Evolutionary conservation across 257 asterid genomes (phyloP).

Genomic region (Nicotiana tomentosiformis): DNA sequence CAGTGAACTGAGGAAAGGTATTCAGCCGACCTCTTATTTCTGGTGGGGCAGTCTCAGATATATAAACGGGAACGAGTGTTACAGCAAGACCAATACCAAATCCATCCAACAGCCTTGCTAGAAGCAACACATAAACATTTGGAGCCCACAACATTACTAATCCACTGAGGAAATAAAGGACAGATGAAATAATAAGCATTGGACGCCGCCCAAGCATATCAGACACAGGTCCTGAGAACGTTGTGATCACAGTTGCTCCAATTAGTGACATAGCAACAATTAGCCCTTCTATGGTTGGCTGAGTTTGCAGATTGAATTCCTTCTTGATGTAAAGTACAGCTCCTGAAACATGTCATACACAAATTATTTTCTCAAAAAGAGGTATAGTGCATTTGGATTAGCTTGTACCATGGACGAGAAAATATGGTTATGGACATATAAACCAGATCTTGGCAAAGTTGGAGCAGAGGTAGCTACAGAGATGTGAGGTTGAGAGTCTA

Average conservation of each 20-base stretch:
- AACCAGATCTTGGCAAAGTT: not conserved
- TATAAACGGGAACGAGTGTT: conserved; percentile 85
- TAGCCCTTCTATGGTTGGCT: conserved; percentile 88
- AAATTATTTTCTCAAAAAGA: conserved; percentile 4
- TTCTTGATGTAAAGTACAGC: conserved; percentile 83
- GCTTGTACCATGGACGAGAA: no score
- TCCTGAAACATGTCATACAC: conserved; percentile 38
- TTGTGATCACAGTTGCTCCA: conserved; percentile 90
- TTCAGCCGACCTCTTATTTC: conserved; percentile 76
- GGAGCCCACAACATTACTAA: conserved; percentile 97
- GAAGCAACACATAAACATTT: conserved; percentile 63
- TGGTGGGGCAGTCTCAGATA: conserved; percentile 95
- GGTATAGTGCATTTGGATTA: not conserved
- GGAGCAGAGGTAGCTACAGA: not conserved
- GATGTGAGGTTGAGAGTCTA: not conserved
- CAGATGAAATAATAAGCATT: conserved; percentile 76
- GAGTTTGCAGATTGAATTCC: conserved; percentile 64
- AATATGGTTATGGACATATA: no score
- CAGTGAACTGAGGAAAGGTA: conserved; percentile 91
- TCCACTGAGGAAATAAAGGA: conserved; percentile 71
- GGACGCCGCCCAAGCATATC: conserved; percentile 92
- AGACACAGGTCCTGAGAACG: conserved; percentile 75
- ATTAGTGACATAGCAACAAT: conserved; percentile 87
- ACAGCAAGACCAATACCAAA: conserved; percentile 91
- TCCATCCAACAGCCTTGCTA: conserved; percentile 90